Evolutionary conservation across 2,329 filamentous ascomycete species (phyloP), one percentile per base, ranked within the genome.

Genomic region (Scopulariopsis brevicaulis): DNA sequence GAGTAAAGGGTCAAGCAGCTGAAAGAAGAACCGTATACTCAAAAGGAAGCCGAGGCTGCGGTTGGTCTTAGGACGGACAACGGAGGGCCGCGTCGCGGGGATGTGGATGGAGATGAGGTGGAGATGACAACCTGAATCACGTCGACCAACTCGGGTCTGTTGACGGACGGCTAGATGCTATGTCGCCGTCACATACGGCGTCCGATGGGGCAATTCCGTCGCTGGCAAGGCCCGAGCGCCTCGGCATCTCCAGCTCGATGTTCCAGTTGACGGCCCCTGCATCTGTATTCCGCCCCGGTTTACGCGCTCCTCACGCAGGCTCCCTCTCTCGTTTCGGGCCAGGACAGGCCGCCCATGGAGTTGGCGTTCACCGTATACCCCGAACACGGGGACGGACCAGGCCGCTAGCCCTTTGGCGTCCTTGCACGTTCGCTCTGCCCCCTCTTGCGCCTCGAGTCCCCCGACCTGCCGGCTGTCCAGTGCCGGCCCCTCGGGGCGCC

Each of bases 11-110:
- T 96, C 57, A 90, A 91, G 70, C 81, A 90, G 65, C 75, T 99
- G 60, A 83, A 84, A 62, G 90, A 95, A 67, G 89, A 90, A 65
- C 89, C 90, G 11, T 94, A 96, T 71, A 86, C 86, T 5, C 90
- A 96, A 67, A 88, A 89, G 67, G 84, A 92, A 64, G 90, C 92
- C 35, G 90, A 96, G 67, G 90, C 89, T 18, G 90, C 87, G 0
- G 77, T 86, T 40, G 90, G 90, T 46, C 73, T 92, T 58, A 77
- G 80, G 58, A 85, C 83, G 35, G 86, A 91, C 68, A 91, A 91
- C 69, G 82, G 73, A 63, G 64, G 70, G 59, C 60, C 64, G 40
- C 62, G 18, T 24, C 51, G 14, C 37, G 59, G 56, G 52, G 34
- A 59, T 54, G 18, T 22, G 12, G 54, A 55, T 18, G 54, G 25